phyloP scores from a whole-genome alignment of 495 filamentous ascomycete genomes.

The Cryomyces antarcticus region DNA sequence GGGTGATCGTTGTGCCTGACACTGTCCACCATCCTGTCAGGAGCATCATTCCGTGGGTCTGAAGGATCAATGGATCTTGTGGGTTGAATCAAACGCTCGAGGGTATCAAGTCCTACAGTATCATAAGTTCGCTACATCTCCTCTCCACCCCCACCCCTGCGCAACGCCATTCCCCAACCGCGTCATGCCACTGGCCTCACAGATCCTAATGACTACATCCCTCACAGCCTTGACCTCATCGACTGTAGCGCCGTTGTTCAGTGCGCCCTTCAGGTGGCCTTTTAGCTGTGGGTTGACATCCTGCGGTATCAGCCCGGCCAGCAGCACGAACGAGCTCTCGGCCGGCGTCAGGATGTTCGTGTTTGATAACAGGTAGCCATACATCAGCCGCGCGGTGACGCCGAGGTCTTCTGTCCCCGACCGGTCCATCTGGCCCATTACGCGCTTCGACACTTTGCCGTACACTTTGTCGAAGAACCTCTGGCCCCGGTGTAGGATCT shows the following conservation, averaged over 20 bases:
- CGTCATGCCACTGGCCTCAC: constrained; percentile 27
- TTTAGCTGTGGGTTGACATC: constrained; percentile 36
- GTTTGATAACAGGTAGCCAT: constrained; percentile 31
- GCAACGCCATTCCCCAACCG: constrained; percentile 11
- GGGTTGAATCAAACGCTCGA: background rate
- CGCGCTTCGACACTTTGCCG: constrained; percentile 28
- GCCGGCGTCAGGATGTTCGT: constrained; percentile 22
- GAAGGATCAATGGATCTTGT: too few species aligned
- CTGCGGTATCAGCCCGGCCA: constrained; percentile 36
- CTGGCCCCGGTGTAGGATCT: constrained; percentile 27
- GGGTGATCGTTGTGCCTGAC: too few species aligned
- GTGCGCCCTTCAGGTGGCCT: constrained; percentile 31
- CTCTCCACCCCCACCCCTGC: constrained; percentile 25
- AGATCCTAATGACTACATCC: constrained; percentile 27
- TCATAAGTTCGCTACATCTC: constrained; percentile 19
- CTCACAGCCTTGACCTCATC: constrained; percentile 32
- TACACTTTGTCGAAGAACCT: constrained; percentile 31
- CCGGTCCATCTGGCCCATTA: constrained; percentile 32
- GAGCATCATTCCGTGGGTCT: too few species aligned
- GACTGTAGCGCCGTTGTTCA: constrained; percentile 32
- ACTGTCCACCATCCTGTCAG: too few species aligned
- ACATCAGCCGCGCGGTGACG: constrained; percentile 28
- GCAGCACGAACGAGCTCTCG: constrained; percentile 32
- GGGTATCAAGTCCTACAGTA: background rate
- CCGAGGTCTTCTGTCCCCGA: constrained; percentile 35